Conservation (phyloP, 495 filamentous ascomycete genomes). For the Aspergillus haitiensis region DNA sequence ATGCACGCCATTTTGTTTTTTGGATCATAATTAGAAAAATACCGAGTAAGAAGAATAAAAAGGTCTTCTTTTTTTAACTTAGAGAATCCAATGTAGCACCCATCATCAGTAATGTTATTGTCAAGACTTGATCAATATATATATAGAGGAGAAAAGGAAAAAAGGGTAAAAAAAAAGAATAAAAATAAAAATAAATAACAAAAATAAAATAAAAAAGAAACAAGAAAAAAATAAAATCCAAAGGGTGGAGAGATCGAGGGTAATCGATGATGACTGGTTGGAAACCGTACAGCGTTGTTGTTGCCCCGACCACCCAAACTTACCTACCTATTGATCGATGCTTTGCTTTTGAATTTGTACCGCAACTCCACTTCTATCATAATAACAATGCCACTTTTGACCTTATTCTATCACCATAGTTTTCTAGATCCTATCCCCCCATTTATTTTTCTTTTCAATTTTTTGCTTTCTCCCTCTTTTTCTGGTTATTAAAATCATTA, state of each 20-base stretch:
- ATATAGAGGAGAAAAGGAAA: slow-evolving; percentile 6
- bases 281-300: slow-evolving; percentile 1
- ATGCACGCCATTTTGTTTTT: neutral
- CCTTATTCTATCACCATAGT: slow-evolving; percentile 1
- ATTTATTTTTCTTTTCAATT: neutral
- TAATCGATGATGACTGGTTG: too few species aligned
- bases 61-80: too few species aligned
- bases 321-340: slow-evolving; percentile 10
- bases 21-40: too few species aligned
- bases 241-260: neutral
- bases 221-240: slow-evolving; percentile 1
- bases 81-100: too few species aligned
- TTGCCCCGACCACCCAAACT: slow-evolving; percentile 28
- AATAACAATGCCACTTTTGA: slow-evolving; percentile 14
- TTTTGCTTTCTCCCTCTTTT: slow-evolving; percentile 6
- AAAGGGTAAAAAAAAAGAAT: too few species aligned
- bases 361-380: slow-evolving; percentile 18
- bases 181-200: too few species aligned
- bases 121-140: too few species aligned
- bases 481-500: slow-evolving; percentile 9
- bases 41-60: too few species aligned
- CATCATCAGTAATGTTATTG: too few species aligned
- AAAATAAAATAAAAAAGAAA: too few species aligned
- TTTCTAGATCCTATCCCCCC: neutral
- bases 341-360: slow-evolving; percentile 2